Evolutionary conservation across 768 basidiomycete genomes (phyloP).

Genomic region (Lepiota venenata): DNA sequence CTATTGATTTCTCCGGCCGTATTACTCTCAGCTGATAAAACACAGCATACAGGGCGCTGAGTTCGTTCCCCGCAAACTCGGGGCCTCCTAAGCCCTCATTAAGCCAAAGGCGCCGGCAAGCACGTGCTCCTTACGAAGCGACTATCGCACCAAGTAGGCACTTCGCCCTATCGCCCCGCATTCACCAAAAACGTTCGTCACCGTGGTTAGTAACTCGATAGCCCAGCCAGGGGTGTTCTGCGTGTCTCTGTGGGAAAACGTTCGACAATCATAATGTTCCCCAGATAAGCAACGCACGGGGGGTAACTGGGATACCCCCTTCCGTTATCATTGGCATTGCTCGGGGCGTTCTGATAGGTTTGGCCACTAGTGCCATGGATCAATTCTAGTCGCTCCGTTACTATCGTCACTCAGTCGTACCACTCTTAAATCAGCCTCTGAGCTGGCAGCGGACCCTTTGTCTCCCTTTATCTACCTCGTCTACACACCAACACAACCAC

Average conservation of each 20-base stretch:
- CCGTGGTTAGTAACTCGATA: not conserved
- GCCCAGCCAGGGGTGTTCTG: not conserved
- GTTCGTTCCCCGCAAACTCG: not conserved
- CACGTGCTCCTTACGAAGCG: slow-evolving; percentile 1
- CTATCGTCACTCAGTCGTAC: slow-evolving; percentile 1
- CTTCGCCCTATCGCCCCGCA: slow-evolving; percentile 1
- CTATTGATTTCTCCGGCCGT: no score
- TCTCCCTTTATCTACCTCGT: slow-evolving; percentile 1
- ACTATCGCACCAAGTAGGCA: not conserved
- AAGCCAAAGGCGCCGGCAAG: not conserved
- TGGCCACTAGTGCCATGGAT: not conserved
- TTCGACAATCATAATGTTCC: not conserved
- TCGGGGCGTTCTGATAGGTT: slow-evolving; percentile 10
- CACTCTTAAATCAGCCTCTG: slow-evolving; percentile 10
- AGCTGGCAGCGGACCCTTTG: slow-evolving; percentile 6
- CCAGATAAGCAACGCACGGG: not conserved
- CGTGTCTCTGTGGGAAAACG: not conserved
- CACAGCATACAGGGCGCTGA: not conserved
- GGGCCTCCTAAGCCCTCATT: slow-evolving; percentile 2
- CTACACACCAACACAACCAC: not conserved
- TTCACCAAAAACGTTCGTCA: slow-evolving; percentile 4
- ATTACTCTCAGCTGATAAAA: not conserved
- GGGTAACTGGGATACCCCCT: not conserved
- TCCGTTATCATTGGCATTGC: slow-evolving; percentile 6
- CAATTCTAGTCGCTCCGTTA: not conserved